A percentile compares a stretch with the other conserved stretches of the same genome.
phyloP scores from a whole-genome alignment of 768 basidiomycete genomes.

The Amanita subjunquillea region DNA sequence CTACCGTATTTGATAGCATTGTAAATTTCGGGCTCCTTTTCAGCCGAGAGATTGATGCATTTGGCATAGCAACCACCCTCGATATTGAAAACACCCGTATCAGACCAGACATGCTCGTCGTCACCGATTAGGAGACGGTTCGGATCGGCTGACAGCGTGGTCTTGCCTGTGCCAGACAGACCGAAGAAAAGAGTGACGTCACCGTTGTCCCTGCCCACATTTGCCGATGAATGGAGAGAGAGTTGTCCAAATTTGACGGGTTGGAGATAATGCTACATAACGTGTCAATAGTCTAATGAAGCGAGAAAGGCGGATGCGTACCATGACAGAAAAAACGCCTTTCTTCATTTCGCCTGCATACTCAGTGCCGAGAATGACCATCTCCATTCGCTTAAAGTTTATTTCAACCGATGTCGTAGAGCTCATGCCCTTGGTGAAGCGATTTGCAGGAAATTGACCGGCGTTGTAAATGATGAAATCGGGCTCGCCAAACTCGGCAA shows the following conservation, averaged over 20 bases:
- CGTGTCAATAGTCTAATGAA: not conserved
- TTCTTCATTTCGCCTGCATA: slow-evolving; percentile 99
- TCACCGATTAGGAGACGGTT: slow-evolving; percentile 92
- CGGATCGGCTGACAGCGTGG: slow-evolving; percentile 95
- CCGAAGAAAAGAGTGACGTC: slow-evolving; percentile 99
- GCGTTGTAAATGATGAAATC: slow-evolving; percentile 99
- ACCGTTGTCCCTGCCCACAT: slow-evolving; percentile 78
- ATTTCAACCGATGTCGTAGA: slow-evolving; percentile 98
- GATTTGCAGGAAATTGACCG: slow-evolving; percentile 98
- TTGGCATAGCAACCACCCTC: slow-evolving; percentile 99
- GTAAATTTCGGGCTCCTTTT: slow-evolving; percentile 98
- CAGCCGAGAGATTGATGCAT: slow-evolving; percentile 89
- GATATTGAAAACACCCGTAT: slow-evolving; percentile 98
- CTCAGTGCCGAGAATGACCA: slow-evolving; percentile 98
- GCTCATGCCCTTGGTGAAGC: slow-evolving; percentile 99
- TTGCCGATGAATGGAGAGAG: slow-evolving; percentile 95
- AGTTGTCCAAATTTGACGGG: slow-evolving; percentile 98
- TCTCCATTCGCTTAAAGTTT: slow-evolving; percentile 99
- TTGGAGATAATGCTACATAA: slow-evolving; percentile 81
- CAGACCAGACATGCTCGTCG: slow-evolving; percentile 99
- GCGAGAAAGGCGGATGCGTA: slow-evolving; percentile 14
- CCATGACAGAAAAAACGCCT: slow-evolving; percentile 99
- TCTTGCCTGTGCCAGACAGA: slow-evolving; percentile 97
- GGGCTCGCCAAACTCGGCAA: slow-evolving; percentile 90
- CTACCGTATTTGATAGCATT: slow-evolving; percentile 91